Base-by-base conservation (phyloP, 371 early-diverging fungal genomes). In the Lichtheimia corymbifera region DNA sequence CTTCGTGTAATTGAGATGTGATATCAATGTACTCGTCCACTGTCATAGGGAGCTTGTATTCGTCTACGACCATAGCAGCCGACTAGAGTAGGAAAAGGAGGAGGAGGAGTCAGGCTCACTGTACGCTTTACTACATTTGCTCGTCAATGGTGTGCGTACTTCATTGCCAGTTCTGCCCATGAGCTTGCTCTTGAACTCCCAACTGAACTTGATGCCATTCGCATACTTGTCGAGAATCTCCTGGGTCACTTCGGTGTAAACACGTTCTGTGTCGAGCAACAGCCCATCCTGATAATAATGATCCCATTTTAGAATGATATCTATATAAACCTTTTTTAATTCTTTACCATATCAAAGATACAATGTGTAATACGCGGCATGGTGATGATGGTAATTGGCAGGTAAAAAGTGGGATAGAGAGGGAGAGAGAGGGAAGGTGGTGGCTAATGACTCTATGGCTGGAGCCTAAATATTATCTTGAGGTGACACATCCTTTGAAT, bases 211-310 rank as follows among this genome's bases (percentile, higher is more conserved):
- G 70, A 85, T 83, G 49, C 91, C 91, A 61, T 68, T 59, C 14
- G 78, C 68, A 53, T 81, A 70, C 53, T 76, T 71, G 56, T 81
- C 78, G 15, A 81, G 67, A 12, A 81, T 68, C 62, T 78, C 80
- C 64, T 84, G 77, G 18, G 95, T 91, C 12, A 94, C 95, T 73
- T 90, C 82, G 6, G 94, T 88, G 73, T 97, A 97, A 58, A 97
- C 86, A 30, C 84, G 78, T 80, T 97, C 97, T 1, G 97, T 95
- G 71, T 95, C 90, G 61, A 80, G 25, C 20, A 79, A 58, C 30
- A 75, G 70, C 40, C 75, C 78, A 42, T 76, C 82, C 82, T 81
- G 24, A 51, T 7, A 47, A 49, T 3, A 1, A 12, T 22, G 18
- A 22, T 22, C 22, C 30, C 14, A 45, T 44, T 17, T 20, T 44